These are phyloP conservation scores for Phytophthora hibernalis DNA, from an alignment of 352 stramenopile species.

Conservation along the genomic window DNA sequence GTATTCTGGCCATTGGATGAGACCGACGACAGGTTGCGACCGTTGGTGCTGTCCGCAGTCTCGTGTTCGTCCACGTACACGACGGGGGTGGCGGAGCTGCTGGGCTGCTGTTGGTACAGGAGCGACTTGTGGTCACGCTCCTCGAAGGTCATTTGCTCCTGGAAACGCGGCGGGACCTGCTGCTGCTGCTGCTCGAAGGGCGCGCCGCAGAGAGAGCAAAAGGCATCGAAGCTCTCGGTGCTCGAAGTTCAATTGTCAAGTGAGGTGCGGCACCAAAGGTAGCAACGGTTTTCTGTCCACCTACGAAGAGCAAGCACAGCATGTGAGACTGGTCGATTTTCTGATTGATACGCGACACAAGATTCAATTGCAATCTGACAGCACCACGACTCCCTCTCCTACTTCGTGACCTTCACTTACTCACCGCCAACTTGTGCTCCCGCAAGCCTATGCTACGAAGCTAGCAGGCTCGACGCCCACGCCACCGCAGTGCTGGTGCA, in stretches of 20 bases:
- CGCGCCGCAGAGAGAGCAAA: constrained; percentile 20
- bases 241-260: constrained; percentile 12
- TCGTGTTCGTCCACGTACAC: constrained; percentile 36
- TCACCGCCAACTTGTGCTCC: constrained; percentile 8
- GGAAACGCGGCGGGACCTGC: constrained; percentile 30
- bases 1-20: constrained; percentile 18
- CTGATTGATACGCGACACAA: constrained; percentile 16
- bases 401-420: constrained; percentile 9
- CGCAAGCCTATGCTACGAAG: constrained; percentile 82
- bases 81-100: constrained; percentile 29
- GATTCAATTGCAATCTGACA: constrained; percentile 15
- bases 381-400: neutral
- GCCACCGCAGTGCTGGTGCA: constrained; percentile 80
- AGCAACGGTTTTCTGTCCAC: constrained; percentile 19
- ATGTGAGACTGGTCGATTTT: constrained; percentile 15
- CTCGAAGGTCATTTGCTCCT: constrained; percentile 39
- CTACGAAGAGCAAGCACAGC: constrained; percentile 7
- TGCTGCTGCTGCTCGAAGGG: constrained; percentile 25
- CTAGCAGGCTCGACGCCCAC: constrained; percentile 64
- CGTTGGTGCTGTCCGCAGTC: constrained; percentile 10
- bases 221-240: constrained; percentile 8
- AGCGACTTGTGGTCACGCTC: constrained; percentile 40
- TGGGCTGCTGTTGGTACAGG: constrained; percentile 24
- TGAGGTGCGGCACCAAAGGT: constrained; percentile 15
- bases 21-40: constrained; percentile 19